These are phyloP conservation scores for Aspergillus eucalypticola DNA, from an alignment of 2,329 filamentous ascomycete genomes.

Conservation along the genomic window DNA sequence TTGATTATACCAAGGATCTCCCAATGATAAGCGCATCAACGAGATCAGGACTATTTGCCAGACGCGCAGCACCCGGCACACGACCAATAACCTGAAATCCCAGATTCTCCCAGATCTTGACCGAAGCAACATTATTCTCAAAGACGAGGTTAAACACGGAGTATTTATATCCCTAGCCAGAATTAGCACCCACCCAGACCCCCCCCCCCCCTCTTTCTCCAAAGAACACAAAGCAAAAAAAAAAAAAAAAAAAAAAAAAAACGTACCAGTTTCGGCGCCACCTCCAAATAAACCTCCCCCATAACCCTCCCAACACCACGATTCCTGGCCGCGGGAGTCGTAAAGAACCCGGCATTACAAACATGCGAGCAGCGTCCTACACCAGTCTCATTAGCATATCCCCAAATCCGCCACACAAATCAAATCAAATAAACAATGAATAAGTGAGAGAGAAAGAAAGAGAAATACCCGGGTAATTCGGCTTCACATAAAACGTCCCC, in stretches of 20 bases:
- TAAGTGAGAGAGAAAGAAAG: not conserved
- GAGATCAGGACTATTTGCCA: constrained; percentile 38
- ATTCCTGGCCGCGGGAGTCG: constrained; percentile 33
- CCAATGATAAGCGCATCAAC: constrained; percentile 45
- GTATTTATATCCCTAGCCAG: constrained; percentile 41
- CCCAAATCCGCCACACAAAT: not conserved
- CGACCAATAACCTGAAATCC: constrained; percentile 41
- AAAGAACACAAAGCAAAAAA: too few species aligned
- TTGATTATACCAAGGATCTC: constrained; percentile 27
- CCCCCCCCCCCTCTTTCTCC: too few species aligned
- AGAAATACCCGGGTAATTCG: constrained; percentile 42
- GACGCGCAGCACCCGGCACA: constrained; percentile 37
- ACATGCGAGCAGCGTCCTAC: constrained; percentile 43
- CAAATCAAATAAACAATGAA: not conserved
- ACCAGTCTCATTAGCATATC: too few species aligned
- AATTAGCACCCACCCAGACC: constrained; percentile 1
- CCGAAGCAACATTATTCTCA: constrained; percentile 41
- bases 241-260: not conserved
- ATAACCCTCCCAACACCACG: constrained; percentile 39
- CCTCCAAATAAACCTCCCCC: constrained; percentile 40
- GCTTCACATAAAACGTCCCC: constrained; percentile 45
- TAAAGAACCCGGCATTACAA: constrained; percentile 42
- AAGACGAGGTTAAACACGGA: constrained; percentile 46
- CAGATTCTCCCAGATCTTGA: constrained; percentile 42
- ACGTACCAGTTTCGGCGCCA: constrained; percentile 39